A percentile compares a stretch with the other conserved stretches of the same genome.
These are phyloP conservation scores for Phialocephala sp. DNA, from an alignment of 2,329 filamentous ascomycete genomes.

Conservation along the genomic window DNA sequence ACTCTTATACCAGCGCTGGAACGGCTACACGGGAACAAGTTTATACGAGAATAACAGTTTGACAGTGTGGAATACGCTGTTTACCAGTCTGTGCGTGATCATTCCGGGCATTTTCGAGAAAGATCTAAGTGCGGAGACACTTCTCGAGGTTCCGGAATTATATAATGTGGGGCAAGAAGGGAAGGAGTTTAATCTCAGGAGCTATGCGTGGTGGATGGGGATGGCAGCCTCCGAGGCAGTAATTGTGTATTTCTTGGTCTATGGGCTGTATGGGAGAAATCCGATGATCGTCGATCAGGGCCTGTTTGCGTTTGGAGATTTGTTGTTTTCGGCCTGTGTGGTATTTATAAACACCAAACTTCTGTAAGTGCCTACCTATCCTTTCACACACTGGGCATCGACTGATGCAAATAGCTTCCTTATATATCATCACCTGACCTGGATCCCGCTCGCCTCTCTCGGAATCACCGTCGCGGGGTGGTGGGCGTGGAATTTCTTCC, in stretches of 20 bases:
- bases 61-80: constrained; percentile 47
- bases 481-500: constrained; percentile 86
- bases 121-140: constrained; percentile 78
- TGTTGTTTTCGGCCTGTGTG: constrained; percentile 73
- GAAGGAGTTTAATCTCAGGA: constrained; percentile 75
- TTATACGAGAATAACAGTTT: constrained; percentile 89
- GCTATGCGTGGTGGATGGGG: constrained; percentile 80
- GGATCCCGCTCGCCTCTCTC: constrained; percentile 64
- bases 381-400: too few species aligned
- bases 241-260: constrained; percentile 76
- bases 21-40: constrained; percentile 84
- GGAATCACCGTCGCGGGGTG: constrained; percentile 69
- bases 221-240: constrained; percentile 76
- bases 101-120: constrained; percentile 90
- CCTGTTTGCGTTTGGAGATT: constrained; percentile 74
- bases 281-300: constrained; percentile 54
- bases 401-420: constrained; percentile 62
- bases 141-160: constrained; percentile 86
- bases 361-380: constrained; percentile 65
- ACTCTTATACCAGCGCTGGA: constrained; percentile 80
- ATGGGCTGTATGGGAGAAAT: constrained; percentile 67
- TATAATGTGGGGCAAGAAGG: constrained; percentile 81
- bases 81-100: constrained; percentile 74
- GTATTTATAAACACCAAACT: constrained; percentile 77
- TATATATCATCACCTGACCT: constrained; percentile 77